Base-by-base conservation (phyloP, 225 moss, liverwort and hornwort species). In the Climacium dendroides region DNA sequence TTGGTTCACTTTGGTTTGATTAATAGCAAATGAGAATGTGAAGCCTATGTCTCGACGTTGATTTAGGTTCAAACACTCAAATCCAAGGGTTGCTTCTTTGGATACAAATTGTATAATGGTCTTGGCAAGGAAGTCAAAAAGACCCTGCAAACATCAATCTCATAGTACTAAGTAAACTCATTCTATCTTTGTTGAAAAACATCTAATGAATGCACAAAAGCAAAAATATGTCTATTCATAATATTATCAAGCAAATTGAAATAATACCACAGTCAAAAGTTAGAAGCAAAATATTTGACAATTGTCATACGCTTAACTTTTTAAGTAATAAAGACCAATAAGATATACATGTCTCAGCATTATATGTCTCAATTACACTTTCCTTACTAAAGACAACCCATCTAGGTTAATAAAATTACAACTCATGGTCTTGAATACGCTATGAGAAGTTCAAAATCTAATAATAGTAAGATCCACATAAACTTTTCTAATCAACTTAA, bases 21-120 rank as follows among this genome's bases (percentile, higher is more conserved):
- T 72, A 24, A 94, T 94, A 50, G 97, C 96, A 89, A 97, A 97
- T 41, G 97, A 97, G 89, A 97, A 97, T 10, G 97, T 96, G 58
- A 97, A 97, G 43, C 97, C 97, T 10, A 97, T 79, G 34, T 97
- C 96, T 35, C 96, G 92, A 72, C 87, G 88, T 50, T 93, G 90
- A 58, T 92, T 90, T 34, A 88, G 60, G 59, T 90, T 90, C 91
- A 88, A 89, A 78, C 73, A 91, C 57, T 92, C 91, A 87, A 98
- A 98, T 35, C 96, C 95, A 43, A 90, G 88, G 2, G 84, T 52
- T 9, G 93, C 94, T 90, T 98, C 98, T 88, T 93, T 91, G 30
- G 88, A 88, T 39, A 96, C 91, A 87, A 98, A 98, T 41, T 87
- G 87, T 29, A 89, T 70, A 55, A 98, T 91, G 47, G 90, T 91